A percentile compares a stretch with the other conserved stretches of the same genome.
phyloP scores from a whole-genome alignment of 305 asterid species.

The Vinca major region DNA sequence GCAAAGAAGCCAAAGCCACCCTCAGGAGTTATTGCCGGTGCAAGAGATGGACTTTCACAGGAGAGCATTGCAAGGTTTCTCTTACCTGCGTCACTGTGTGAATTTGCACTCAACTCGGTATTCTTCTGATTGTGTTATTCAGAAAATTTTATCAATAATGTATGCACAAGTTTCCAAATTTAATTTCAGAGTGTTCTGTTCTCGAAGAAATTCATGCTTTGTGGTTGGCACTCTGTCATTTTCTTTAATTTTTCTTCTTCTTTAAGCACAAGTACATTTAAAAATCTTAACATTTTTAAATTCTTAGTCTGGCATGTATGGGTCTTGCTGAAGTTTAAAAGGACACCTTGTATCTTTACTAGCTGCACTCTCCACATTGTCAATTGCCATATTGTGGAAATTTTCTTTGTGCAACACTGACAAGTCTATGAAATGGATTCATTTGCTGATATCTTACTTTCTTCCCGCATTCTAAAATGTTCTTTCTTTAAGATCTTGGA shows the following conservation, averaged over 20 bases:
- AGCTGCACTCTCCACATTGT: neutral
- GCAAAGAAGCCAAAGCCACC: constrained; percentile 72
- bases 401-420: neutral
- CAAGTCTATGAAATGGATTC: neutral
- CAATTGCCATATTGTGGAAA: neutral
- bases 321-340: neutral
- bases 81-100: constrained; percentile 96
- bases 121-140: constrained; percentile 23
- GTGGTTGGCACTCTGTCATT: neutral
- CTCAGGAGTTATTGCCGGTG: constrained; percentile 86
- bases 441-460: constrained; percentile 1
- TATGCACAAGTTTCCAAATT: neutral
- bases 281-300: neutral
- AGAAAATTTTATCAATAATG: neutral
- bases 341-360: neutral
- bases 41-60: constrained; percentile 79
- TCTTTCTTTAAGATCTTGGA: constrained; percentile 60
- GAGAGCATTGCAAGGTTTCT: constrained; percentile 86
- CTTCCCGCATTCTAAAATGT: neutral
- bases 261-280: no score
- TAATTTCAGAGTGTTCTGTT: neutral
- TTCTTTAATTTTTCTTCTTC: no score
- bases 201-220: neutral
- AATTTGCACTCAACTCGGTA: constrained; percentile 89
- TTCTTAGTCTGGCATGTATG: neutral